These are phyloP conservation scores for Trichoderma erinaceum DNA, from an alignment of 495 filamentous ascomycete genomes.

Conservation along the genomic window DNA sequence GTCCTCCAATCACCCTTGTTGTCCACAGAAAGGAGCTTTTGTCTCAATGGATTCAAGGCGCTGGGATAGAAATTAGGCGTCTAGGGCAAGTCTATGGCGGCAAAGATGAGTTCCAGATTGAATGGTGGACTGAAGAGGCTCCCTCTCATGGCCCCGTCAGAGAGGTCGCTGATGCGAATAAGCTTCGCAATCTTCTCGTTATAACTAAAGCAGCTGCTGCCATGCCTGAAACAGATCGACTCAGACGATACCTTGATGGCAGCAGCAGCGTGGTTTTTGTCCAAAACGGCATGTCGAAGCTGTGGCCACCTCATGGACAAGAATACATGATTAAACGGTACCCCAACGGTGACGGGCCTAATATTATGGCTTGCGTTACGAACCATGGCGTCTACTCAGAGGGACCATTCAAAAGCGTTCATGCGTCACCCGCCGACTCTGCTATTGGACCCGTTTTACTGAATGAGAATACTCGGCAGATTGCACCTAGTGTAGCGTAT, in stretches of 20 bases:
- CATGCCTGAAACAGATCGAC: constrained; percentile 48
- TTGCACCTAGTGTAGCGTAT: constrained; percentile 17
- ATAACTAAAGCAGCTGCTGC: constrained; percentile 62
- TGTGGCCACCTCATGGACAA: constrained; percentile 56
- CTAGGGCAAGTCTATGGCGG: constrained; percentile 17
- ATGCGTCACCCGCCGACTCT: constrained; percentile 55
- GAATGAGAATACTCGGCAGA: constrained; percentile 2
- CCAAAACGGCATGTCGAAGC: constrained; percentile 74
- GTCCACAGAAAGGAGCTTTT: constrained; percentile 36
- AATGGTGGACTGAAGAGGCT: constrained; percentile 37
- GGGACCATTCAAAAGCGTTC: constrained; percentile 54
- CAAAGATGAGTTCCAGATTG: constrained; percentile 47
- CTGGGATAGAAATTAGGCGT: constrained; percentile 31
- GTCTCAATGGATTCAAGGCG: constrained; percentile 32
- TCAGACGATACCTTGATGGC: constrained; percentile 55
- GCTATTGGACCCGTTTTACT: constrained; percentile 28
- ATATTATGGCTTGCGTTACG: constrained; percentile 59
- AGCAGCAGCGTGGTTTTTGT: constrained; percentile 66
- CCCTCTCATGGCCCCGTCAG: constrained; percentile 22
- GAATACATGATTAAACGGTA: constrained; percentile 26
- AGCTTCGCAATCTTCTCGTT: constrained; percentile 69
- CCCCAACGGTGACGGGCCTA: constrained; percentile 48
- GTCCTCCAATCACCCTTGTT: constrained; percentile 41
- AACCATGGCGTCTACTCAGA: constrained; percentile 62
- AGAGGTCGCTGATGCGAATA: constrained; percentile 23